Evolutionary conservation across 164 flowering plant species (phyloP).

Genomic region (Buxus sempervirens): DNA sequence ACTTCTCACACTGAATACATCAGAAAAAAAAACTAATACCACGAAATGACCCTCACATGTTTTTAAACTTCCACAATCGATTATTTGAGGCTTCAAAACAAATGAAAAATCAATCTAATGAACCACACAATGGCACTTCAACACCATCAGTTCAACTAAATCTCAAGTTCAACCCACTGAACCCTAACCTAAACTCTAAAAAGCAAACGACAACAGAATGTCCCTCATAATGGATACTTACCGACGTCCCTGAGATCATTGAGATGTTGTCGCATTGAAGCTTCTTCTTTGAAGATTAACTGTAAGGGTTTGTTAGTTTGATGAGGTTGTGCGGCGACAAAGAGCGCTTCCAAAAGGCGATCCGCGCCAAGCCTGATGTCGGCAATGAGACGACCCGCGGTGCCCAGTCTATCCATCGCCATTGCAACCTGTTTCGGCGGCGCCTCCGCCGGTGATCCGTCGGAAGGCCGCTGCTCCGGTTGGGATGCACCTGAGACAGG

Average conservation of each 20-base stretch:
- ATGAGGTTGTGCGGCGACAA: slow-evolving; percentile 49
- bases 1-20: background rate
- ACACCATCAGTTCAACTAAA: background rate
- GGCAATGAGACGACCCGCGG: slow-evolving; percentile 75
- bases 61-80: no score
- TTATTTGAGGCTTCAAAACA: background rate
- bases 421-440: slow-evolving; percentile 97
- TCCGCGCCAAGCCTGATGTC: slow-evolving; percentile 91
- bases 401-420: slow-evolving; percentile 78
- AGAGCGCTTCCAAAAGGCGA: slow-evolving; percentile 80
- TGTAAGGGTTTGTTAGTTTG: slow-evolving; percentile 49
- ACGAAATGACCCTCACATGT: background rate
- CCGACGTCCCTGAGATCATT: slow-evolving; percentile 78
- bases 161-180: background rate
- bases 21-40: background rate
- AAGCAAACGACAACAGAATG: background rate
- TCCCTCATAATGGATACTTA: slow-evolving; percentile 13
- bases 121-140: background rate
- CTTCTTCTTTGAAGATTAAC: slow-evolving; percentile 61
- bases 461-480: slow-evolving; percentile 13
- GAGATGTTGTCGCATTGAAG: slow-evolving; percentile 74
- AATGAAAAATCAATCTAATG: background rate
- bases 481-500: slow-evolving; percentile 2
- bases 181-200: background rate
- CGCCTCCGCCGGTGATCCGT: slow-evolving; percentile 47